These are phyloP conservation scores for Salicornia ramosissima DNA, from an alignment of 148 eudicot genomes.

Conservation along the genomic window DNA sequence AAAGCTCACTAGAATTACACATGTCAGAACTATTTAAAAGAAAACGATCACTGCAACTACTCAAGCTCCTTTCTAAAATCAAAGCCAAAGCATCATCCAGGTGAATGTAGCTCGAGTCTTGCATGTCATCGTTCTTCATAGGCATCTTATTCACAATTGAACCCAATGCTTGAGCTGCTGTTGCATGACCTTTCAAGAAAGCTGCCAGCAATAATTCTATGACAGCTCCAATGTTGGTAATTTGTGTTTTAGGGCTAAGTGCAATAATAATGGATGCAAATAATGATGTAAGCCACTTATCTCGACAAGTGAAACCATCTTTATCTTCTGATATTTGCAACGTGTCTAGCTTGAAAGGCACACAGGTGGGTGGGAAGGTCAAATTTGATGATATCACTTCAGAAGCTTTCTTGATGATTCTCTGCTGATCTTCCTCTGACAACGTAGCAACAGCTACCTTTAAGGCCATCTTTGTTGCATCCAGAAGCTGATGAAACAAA, in stretches of 20 bases:
- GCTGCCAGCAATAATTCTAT: slow-evolving; percentile 40
- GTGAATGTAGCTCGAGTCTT: slow-evolving; percentile 28
- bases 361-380: slow-evolving; percentile 24
- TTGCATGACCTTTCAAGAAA: slow-evolving; percentile 52
- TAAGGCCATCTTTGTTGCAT: slow-evolving; percentile 59
- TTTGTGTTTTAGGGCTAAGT: slow-evolving; percentile 57
- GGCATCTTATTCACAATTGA: slow-evolving; percentile 81
- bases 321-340: slow-evolving; percentile 27
- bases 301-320: slow-evolving; percentile 34
- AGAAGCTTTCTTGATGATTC: slow-evolving; percentile 54
- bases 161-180: slow-evolving; percentile 94
- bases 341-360: slow-evolving; percentile 31
- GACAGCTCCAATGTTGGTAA: slow-evolving; percentile 38
- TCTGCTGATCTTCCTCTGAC: slow-evolving; percentile 53
- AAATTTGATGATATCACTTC: slow-evolving; percentile 39
- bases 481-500: slow-evolving; percentile 61
- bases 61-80: slow-evolving; percentile 31
- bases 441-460: slow-evolving; percentile 68
- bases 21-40: slow-evolving; percentile 23
- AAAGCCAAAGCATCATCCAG: slow-evolving; percentile 63
- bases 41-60: slow-evolving; percentile 29
- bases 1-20: slow-evolving; percentile 26
- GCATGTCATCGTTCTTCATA: slow-evolving; percentile 27
- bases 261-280: slow-evolving; percentile 79
- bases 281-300: slow-evolving; percentile 65